Evolutionary conservation across 768 basidiomycete genomes (phyloP), one percentile per base, ranked within the genome.

Genomic region (Podaxis carcinomalis): DNA sequence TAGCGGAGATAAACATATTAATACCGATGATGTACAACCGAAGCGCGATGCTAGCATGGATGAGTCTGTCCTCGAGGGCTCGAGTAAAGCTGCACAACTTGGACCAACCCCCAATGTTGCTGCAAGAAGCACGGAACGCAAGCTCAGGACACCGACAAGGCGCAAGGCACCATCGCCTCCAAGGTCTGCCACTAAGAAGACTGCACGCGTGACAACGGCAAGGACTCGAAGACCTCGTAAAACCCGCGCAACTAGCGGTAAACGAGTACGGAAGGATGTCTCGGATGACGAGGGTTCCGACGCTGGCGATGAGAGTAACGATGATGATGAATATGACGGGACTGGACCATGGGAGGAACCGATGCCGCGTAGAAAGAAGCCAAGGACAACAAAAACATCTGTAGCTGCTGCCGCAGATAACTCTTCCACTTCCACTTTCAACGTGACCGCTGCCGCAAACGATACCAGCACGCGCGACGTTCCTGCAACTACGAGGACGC

Each of bases 401-500:
- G 10, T 25, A 21, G 40, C 16, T 4, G 19, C 28, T 14, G 52
- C 51, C 57, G 60, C 51, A 40, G 39, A 66, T 63, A 28, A 62
- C 57, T 27, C 50, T 57, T 54, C 63, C 19, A 51, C 65, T 19
- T 49, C 59, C 3, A 52, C 68, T 54, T 39, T 57, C 19, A 52
- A 67, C 42, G 49, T 60, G 27, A 51, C 63, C 36, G 55, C 67
- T 37, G 53, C 59, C 27, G 16, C 5, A n/a, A 32, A 13, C 1
- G 44, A n/a, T 5, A 46, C 13, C 32, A 35, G 23, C n/a, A 49
- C 32, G 7, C 32, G 49, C 19, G 58, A 39, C 27, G 36, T 49
- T n/a, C 10, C 64, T 36, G 51, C 72, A 37, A 62, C 77, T 40
- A 77, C 77, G 49, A 79, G 88, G 49, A 82, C 81, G 25, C 76